Evolutionary conservation across 345 rosid genomes (phyloP), one percentile per base, ranked within the genome.

Genomic region (Salix koriyanagi): DNA sequence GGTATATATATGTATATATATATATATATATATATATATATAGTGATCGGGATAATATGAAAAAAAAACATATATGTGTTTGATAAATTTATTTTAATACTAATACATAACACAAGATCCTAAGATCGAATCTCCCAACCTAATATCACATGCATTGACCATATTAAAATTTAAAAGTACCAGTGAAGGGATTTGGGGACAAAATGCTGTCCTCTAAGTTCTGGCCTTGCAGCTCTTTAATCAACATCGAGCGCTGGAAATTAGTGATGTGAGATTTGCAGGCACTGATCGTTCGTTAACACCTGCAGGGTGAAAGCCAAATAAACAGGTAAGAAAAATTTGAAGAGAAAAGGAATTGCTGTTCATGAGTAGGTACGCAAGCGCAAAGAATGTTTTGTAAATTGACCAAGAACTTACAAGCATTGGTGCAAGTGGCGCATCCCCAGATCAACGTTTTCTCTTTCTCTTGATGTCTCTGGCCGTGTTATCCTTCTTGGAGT

Each of bases 381-480:
- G 72, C 32, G 5, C 1, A 6, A 66, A 2, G 14, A 34, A 70
- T 65, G 18, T 32, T n/a, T n/a, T 7, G 32, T 18, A 62, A 70
- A 34, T 72, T 73, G 23, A 41, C 32, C 6, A 50, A 54, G 28
- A 37, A 26, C 46, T 68, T 13, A 56, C 23, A 19, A 61, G 25
- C 28, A 26, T 36, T 50, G 54, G 42, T 56, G 58, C 4, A 4
- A 10, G 36, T 7, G 26, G 56, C 13, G 1, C 36, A 64, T 25
- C 67, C 36, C 19, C 18, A 37, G 61, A 84, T 89, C 86, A 88
- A 34, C 80, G 87, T 80, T 90, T 90, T 80, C 97, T 84, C 87
- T 90, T 95, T 81, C 91, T 87, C 84, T 82, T 90, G 14, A 81
- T 73, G 76, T 61, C 81, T 86, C 84, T 80, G 77, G 75, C 79